Evolutionary conservation across 2,329 filamentous ascomycete genomes (phyloP), one percentile per base, ranked within the genome.

Genomic region (Penicillium rolfsii): DNA sequence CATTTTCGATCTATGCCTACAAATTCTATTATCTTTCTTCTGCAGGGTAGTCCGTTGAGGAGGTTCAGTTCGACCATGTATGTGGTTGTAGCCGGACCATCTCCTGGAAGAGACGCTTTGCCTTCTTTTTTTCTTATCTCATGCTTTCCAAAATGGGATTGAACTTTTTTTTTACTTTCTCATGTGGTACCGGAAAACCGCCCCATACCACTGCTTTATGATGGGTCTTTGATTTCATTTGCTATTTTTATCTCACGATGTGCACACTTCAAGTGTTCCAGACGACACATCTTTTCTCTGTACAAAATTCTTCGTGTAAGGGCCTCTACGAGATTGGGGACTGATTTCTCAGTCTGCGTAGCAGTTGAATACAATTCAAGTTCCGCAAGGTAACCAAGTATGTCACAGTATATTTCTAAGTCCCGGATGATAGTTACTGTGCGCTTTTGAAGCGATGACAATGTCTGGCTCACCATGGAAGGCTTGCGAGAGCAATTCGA

Each of bases 121-220:
- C 48, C 35, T 50, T 30, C 30, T 28, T 22, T 50, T 22, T 53
- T 11, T 40, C 19, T 9, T 28, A 16, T n/a, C 16, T 40, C 12
- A 36, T 36, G 12, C 26, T 53, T 49, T 50, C 38, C 43, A 8
- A 33, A 59, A 59, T 59, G 57, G 24, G 50, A 59, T 46, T 49
- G 50, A 59, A 26, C 24, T 57, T 52, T 52, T 48, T 16, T 6
- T 11, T n/a, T 36, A 22, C 36, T 52, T 48, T 48, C 45, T 36
- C 48, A 45, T 52, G 19, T 56, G 36, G 26, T 24, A 22, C 49
- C 30, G 36, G 28, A 60, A 50, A 9, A 12, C 16, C 16, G 9
- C 38, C 52, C 48, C 46, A 46, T 60, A 60, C 4, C 19, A 38
- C 24, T 28, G 5, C 56, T 26, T 48, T 24, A 40, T 35, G 33